These are phyloP conservation scores for Ascosphaera apis DNA, from an alignment of 2,329 filamentous ascomycete species.

Conservation along the genomic window DNA sequence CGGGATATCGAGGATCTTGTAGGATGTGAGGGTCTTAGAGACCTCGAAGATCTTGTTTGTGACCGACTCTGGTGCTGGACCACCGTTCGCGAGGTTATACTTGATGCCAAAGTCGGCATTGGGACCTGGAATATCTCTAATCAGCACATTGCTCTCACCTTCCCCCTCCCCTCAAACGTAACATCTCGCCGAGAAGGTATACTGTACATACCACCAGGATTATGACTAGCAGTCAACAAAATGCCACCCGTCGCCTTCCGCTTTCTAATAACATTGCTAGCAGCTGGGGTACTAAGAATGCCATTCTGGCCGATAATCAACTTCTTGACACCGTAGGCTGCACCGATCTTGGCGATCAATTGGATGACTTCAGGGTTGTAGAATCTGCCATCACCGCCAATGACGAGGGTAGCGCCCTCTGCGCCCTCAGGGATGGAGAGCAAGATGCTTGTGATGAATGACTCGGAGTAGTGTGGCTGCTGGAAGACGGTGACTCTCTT, in stretches of 20 bases:
- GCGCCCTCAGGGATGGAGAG: constrained; percentile 90
- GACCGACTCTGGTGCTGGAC: constrained; percentile 81
- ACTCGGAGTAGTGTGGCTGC: constrained; percentile 82
- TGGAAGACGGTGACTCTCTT: constrained; percentile 99
- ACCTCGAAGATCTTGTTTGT: constrained; percentile 95
- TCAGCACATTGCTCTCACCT: neutral
- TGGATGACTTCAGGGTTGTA: constrained; percentile 95
- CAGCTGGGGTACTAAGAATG: constrained; percentile 88
- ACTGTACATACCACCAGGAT: constrained; percentile 62
- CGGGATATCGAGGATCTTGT: constrained; percentile 75
- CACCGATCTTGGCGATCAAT: constrained; percentile 89
- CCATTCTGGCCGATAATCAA: constrained; percentile 87
- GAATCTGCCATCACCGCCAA: constrained; percentile 90
- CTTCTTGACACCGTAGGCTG: constrained; percentile 97
- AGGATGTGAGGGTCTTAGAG: constrained; percentile 71
- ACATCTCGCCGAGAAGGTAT: neutral
- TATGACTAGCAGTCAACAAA: constrained; percentile 89
- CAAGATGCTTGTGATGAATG: constrained; percentile 83
- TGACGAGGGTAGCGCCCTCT: constrained; percentile 73
- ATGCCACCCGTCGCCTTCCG: constrained; percentile 91
- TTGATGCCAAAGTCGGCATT: constrained; percentile 97
- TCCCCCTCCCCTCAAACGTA: neutral
- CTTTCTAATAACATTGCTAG: constrained; percentile 88
- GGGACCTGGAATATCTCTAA: constrained; percentile 36
- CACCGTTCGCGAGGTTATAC: constrained; percentile 94